A percentile compares a stretch with the other conserved stretches of the same genome.
Evolutionary conservation across 2,329 filamentous ascomycete species (phyloP).

Genomic region (Aureobasidium sp.): DNA sequence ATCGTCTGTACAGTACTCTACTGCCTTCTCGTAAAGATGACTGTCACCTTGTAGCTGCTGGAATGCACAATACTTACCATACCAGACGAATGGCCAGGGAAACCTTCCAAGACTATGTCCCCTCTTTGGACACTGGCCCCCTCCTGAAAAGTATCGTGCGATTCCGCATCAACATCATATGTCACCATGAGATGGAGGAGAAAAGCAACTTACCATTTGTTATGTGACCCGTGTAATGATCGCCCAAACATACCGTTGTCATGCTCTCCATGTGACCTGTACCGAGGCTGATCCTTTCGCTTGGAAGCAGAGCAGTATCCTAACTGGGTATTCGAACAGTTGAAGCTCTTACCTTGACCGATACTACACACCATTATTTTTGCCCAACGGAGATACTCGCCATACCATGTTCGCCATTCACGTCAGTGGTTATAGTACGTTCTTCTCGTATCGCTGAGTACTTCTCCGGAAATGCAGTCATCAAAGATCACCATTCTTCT

Average conservation of each 20-base stretch:
- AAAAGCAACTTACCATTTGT: background rate
- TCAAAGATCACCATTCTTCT: background rate
- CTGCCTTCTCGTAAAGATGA: background rate
- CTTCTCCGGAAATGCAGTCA: background rate
- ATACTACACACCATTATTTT: background rate
- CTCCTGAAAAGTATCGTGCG: too few relatives aligned
- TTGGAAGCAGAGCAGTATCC: slow-evolving; percentile 1
- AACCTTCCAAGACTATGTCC: background rate
- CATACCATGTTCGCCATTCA: background rate
- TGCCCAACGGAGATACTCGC: background rate
- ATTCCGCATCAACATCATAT: too few relatives aligned
- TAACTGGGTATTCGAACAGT: background rate
- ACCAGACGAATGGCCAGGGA: background rate
- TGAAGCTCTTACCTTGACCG: background rate
- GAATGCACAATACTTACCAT: background rate
- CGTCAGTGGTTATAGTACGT: background rate
- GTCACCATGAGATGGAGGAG: background rate
- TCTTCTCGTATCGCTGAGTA: background rate
- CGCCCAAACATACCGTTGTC: background rate
- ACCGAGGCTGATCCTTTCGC: background rate
- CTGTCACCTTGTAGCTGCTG: background rate
- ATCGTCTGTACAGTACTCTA: background rate
- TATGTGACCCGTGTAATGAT: background rate
- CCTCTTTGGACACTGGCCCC: background rate
- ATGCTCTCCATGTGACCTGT: slow-evolving; percentile 1